phyloP scores from a whole-genome alignment of 768 basidiomycete species.

The Lactarius hatsudake region DNA sequence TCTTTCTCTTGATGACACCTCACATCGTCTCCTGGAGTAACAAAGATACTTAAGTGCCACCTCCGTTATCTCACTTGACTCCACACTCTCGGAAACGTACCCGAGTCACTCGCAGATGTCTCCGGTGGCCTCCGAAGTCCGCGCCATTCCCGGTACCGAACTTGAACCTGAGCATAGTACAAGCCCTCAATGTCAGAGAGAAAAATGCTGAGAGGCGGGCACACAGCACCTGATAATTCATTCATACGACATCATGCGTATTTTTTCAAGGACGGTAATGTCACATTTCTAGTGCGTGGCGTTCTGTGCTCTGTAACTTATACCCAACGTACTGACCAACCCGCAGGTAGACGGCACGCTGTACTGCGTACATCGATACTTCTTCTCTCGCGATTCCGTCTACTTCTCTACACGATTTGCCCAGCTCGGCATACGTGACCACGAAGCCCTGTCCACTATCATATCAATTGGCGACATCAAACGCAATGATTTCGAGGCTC shows the following conservation, averaged over 20 bases:
- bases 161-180: background rate
- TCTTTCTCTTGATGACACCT: slow-evolving; percentile 6
- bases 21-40: background rate
- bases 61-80: slow-evolving; percentile 10
- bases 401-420: slow-evolving; percentile 20
- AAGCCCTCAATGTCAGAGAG: background rate
- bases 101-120: background rate
- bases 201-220: background rate
- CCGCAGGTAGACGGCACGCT: slow-evolving; percentile 20
- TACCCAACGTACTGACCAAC: background rate
- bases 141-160: background rate
- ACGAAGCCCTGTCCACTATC: slow-evolving; percentile 8
- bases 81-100: background rate
- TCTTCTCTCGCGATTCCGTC: slow-evolving; percentile 25
- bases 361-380: slow-evolving; percentile 24
- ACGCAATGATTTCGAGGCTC: slow-evolving; percentile 20
- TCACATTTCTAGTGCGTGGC: slow-evolving; percentile 20
- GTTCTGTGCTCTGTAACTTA: no score
- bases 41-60: background rate
- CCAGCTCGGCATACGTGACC: slow-evolving; percentile 8
- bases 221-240: background rate
- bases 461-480: slow-evolving; percentile 14
- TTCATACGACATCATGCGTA: slow-evolving; percentile 12
- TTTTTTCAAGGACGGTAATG: slow-evolving; percentile 24
- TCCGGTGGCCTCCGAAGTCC: background rate